Conservation (phyloP, 2,329 filamentous ascomycete species). For the Ophiostoma piceae region DNA sequence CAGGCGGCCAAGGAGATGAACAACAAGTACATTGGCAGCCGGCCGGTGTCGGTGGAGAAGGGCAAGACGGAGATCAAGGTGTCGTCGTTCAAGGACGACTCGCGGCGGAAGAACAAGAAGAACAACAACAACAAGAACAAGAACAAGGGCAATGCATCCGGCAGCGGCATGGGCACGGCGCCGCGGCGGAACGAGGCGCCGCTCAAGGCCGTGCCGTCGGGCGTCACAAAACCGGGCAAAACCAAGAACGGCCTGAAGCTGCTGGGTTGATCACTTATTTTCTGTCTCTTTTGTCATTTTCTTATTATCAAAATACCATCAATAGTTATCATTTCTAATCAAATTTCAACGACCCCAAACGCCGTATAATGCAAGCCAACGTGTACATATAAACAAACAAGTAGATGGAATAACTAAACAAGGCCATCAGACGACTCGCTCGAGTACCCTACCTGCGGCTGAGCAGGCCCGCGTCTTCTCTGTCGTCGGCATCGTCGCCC, state of each 20-base stretch:
- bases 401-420: not conserved
- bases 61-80: conserved; percentile 89
- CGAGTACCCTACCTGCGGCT: not conserved
- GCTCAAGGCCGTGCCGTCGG: conserved; percentile 48
- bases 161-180: conserved; percentile 33
- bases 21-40: conserved; percentile 97
- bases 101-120: conserved; percentile 31
- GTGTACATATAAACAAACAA: not conserved
- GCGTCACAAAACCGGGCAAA: conserved; percentile 59
- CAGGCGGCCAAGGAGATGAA: conserved; percentile 96
- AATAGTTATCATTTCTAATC: conserved; percentile 2
- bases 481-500: not conserved
- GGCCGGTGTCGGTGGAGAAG: conserved; percentile 81
- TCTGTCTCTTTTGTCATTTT: not conserved
- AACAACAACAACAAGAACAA: conserved; percentile 39
- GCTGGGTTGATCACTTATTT: conserved; percentile 45
- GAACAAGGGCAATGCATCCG: conserved; percentile 32
- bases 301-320: not conserved
- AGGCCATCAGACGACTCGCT: not conserved
- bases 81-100: conserved; percentile 58
- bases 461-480: conserved; percentile 12
- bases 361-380: not conserved
- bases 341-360: not conserved
- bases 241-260: conserved; percentile 61
- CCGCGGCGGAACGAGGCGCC: conserved; percentile 43